Evolutionary conservation across 1,139 yeast species (phyloP).

Genomic region (Protomyces inouyei): DNA sequence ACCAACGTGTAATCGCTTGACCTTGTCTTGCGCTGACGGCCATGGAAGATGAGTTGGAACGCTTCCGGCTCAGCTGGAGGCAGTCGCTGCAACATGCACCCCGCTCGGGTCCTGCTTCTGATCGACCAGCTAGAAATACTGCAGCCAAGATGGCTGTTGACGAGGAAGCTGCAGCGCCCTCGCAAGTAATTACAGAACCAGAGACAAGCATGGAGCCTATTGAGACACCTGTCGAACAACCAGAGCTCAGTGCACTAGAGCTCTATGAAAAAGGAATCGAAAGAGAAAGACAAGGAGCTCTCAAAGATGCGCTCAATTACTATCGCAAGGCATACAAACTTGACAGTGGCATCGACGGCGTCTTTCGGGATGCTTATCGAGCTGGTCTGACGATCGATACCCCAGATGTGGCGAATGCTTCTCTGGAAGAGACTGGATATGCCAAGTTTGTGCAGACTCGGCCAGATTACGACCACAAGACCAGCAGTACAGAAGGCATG

Average conservation of each 20-base stretch:
- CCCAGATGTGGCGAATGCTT: conserved; percentile 38
- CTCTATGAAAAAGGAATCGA: conserved; percentile 66
- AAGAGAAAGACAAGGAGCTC: conserved; percentile 65
- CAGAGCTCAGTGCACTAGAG: conserved; percentile 51
- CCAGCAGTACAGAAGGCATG: conserved; percentile 18
- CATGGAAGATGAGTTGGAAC: neutral
- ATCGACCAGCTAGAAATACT: no score
- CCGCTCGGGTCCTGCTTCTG: no score
- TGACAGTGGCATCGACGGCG: conserved; percentile 62
- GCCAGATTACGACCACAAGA: conserved; percentile 37
- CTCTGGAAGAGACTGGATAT: conserved; percentile 32
- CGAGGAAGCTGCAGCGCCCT: no score
- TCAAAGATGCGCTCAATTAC: conserved; percentile 71
- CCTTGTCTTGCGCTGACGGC: neutral
- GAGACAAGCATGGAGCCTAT: no score
- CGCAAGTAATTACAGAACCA: no score
- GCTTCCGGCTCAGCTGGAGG: neutral
- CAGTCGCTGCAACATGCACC: neutral
- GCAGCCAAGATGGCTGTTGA: no score
- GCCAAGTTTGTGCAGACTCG: conserved; percentile 37
- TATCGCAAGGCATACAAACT: conserved; percentile 68
- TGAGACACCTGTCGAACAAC: conserved; percentile 6
- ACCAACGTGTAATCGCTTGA: no score
- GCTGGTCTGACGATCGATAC: conserved; percentile 35
- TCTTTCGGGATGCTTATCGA: conserved; percentile 47